Conservation (phyloP, 495 filamentous ascomycete species). For the Cairneyella variabilis region DNA sequence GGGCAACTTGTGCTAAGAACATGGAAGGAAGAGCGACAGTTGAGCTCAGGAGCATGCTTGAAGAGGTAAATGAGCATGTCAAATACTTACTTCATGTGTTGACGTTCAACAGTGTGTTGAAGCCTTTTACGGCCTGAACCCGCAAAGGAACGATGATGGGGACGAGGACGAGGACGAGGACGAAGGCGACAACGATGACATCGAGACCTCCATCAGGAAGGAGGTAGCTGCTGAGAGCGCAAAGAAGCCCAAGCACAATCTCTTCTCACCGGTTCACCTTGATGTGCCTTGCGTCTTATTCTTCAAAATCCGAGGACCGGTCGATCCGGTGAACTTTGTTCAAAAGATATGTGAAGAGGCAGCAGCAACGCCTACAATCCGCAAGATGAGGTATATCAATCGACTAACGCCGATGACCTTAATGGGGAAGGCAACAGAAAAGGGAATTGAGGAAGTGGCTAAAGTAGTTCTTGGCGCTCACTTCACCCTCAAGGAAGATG, state of each 20-base stretch:
- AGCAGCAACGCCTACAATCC: conserved; percentile 39
- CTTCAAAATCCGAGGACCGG: conserved; percentile 59
- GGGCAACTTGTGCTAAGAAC: conserved; percentile 80
- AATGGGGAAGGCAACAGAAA: conserved; percentile 74
- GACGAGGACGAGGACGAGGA: conserved; percentile 35
- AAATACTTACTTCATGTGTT: not conserved
- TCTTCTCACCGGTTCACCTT: conserved; percentile 63
- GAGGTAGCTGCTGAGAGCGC: conserved; percentile 63
- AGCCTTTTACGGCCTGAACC: conserved; percentile 51
- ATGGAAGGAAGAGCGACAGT: conserved; percentile 72
- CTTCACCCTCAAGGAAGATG: conserved; percentile 58
- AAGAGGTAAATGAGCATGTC: conserved; percentile 16
- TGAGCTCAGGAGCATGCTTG: conserved; percentile 71
- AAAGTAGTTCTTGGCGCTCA: conserved; percentile 63
- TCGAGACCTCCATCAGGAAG: conserved; percentile 77
- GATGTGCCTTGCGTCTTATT: conserved; percentile 76
- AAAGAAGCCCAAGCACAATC: conserved; percentile 39
- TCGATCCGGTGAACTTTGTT: conserved; percentile 80
- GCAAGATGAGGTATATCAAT: conserved; percentile 72
- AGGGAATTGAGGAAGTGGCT: conserved; percentile 69
- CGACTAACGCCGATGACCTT: conserved; percentile 76
- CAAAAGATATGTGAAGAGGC: conserved; percentile 69
- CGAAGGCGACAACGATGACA: conserved; percentile 51
- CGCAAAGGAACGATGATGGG: no score
- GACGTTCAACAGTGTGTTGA: conserved; percentile 48